These are phyloP conservation scores for Tuber borchii DNA, from an alignment of 495 filamentous ascomycete species.

Conservation along the genomic window DNA sequence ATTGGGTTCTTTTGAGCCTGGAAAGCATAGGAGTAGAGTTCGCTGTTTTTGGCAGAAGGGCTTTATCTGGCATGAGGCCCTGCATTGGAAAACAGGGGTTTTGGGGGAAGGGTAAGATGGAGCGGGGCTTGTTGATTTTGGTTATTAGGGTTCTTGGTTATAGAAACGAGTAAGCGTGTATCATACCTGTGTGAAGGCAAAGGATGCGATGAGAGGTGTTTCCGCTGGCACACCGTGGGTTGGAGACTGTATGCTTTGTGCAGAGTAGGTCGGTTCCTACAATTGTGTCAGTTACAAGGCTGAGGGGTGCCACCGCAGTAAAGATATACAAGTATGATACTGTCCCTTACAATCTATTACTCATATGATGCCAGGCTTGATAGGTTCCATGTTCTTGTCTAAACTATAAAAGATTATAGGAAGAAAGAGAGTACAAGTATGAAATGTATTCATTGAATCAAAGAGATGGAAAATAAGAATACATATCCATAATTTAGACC, in stretches of 20 bases:
- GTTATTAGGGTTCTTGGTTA: no score
- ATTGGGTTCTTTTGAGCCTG: no score
- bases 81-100: no score
- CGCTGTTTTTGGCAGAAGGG: no score
- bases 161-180: background rate
- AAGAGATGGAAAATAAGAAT: background rate
- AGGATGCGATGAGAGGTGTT: background rate
- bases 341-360: background rate
- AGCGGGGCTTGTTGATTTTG: no score
- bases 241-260: background rate
- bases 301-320: background rate
- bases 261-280: background rate
- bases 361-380: background rate
- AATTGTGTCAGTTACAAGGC: background rate
- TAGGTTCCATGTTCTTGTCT: background rate
- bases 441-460: background rate
- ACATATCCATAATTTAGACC: background rate
- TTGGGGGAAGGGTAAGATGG: no score
- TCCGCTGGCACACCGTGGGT: background rate
- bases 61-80: no score
- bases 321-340: background rate
- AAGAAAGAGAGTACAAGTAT: background rate
- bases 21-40: no score
- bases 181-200: no score
- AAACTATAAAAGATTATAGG: background rate